Percentiles rank a stretch among this genome's conserved stretches.
Conservation (phyloP, 1,284 basidiomycete genomes). For the Omphalotus olearius region DNA sequence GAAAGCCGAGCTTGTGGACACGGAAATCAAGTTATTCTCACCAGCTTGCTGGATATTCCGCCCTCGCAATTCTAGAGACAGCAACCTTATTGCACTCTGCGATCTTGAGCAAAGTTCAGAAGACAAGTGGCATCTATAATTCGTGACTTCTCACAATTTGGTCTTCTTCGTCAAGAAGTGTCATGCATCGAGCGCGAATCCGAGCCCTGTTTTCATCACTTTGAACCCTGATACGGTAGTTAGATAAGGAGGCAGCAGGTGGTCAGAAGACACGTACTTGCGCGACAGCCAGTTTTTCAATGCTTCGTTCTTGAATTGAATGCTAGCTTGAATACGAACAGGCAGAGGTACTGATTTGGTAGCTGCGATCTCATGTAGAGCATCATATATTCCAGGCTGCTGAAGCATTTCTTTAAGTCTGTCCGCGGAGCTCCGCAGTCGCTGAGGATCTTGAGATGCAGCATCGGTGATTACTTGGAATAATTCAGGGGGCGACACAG, state of each 20-base stretch:
- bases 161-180: conserved; percentile 68
- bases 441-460: conserved; percentile 60
- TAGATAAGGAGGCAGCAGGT: conserved; percentile 4
- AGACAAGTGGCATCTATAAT: not conserved
- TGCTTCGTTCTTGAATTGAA: conserved; percentile 77
- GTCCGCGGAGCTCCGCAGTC: conserved; percentile 53
- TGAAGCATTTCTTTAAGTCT: conserved; percentile 65
- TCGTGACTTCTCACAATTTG: conserved; percentile 50
- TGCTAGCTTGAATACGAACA: conserved; percentile 74
- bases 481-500: conserved; percentile 55
- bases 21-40: conserved; percentile 25
- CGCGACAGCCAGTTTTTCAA: conserved; percentile 65
- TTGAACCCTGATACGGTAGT: conserved; percentile 44
- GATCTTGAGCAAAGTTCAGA: conserved; percentile 42
- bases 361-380: conserved; percentile 68
- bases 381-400: conserved; percentile 63
- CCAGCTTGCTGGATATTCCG: conserved; percentile 70
- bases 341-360: conserved; percentile 50
- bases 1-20: conserved; percentile 1
- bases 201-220: conserved; percentile 56
- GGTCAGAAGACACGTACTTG: conserved; percentile 42
- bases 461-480: conserved; percentile 60
- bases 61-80: conserved; percentile 65
- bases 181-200: conserved; percentile 57
- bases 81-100: conserved; percentile 69